Percentiles rank a stretch among this genome's conserved stretches.
Evolutionary conservation across 1,284 basidiomycete species (phyloP).

Genomic region (Calocybe gambosa): DNA sequence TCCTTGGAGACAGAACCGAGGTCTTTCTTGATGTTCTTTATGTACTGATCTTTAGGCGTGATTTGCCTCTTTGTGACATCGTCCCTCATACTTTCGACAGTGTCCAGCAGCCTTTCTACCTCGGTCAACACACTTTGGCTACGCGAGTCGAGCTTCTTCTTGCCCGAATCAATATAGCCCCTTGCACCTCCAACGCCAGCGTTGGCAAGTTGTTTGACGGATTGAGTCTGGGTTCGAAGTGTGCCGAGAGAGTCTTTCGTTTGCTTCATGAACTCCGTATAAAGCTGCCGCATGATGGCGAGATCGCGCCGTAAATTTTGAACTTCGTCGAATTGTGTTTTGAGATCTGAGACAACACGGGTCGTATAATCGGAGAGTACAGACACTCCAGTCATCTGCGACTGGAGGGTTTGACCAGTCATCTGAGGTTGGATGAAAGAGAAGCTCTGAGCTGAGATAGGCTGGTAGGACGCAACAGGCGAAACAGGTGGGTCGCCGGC

Average conservation of each 20-base stretch:
- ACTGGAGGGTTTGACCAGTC: constrained; percentile 62
- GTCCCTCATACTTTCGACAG: constrained; percentile 85
- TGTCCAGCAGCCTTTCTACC: constrained; percentile 92
- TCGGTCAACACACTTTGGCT: constrained; percentile 89
- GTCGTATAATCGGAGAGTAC: constrained; percentile 64
- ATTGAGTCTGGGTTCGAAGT: constrained; percentile 78
- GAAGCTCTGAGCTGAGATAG: constrained; percentile 22
- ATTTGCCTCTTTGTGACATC: constrained; percentile 90
- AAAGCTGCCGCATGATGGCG: constrained; percentile 89
- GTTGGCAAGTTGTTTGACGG: constrained; percentile 81
- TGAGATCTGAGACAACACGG: constrained; percentile 76
- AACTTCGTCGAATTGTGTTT: constrained; percentile 91
- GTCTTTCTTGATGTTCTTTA: constrained; percentile 73
- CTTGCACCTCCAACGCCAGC: constrained; percentile 83
- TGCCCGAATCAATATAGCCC: constrained; percentile 87
- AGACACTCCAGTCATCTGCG: constrained; percentile 70
- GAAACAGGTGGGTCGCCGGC: constrained; percentile 34
- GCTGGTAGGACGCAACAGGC: constrained; percentile 20
- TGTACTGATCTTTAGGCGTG: constrained; percentile 71
- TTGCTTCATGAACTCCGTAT: constrained; percentile 87
- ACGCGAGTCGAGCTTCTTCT: constrained; percentile 81
- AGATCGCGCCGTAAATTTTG: constrained; percentile 90
- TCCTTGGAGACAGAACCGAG: constrained; percentile 67
- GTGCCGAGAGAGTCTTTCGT: constrained; percentile 81
- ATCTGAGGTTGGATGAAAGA: constrained; percentile 48